A percentile compares a stretch with the other conserved stretches of the same genome.
phyloP scores from a whole-genome alignment of 352 stramenopile species.

The Plasmopara muralis region DNA sequence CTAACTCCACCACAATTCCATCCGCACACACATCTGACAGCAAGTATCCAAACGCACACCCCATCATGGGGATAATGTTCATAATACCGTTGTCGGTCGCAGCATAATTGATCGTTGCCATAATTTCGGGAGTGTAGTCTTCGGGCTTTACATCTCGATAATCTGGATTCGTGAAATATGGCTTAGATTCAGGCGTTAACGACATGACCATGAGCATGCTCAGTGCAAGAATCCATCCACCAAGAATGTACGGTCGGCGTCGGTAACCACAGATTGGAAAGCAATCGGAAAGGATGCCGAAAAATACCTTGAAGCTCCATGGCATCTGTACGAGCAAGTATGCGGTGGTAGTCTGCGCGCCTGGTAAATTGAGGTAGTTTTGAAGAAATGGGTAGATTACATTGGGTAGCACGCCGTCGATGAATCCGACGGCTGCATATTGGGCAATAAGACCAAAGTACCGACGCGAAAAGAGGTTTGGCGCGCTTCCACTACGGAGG shows the following conservation, averaged over 20 bases:
- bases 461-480: slow-evolving; percentile 30
- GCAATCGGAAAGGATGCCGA: slow-evolving; percentile 52
- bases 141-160: slow-evolving; percentile 37
- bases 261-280: slow-evolving; percentile 52
- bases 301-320: slow-evolving; percentile 60
- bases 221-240: slow-evolving; percentile 35
- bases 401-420: slow-evolving; percentile 40
- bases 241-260: slow-evolving; percentile 46
- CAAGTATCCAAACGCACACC: slow-evolving; percentile 39
- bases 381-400: slow-evolving; percentile 50
- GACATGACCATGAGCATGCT: slow-evolving; percentile 39
- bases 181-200: slow-evolving; percentile 24
- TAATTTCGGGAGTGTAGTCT: slow-evolving; percentile 41
- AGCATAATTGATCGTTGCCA: slow-evolving; percentile 32
- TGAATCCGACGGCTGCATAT: slow-evolving; percentile 46
- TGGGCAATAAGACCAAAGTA: slow-evolving; percentile 47
- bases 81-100: slow-evolving; percentile 27
- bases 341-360: slow-evolving; percentile 38
- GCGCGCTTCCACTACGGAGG: slow-evolving; percentile 29
- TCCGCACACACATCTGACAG: slow-evolving; percentile 43
- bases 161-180: slow-evolving; percentile 33
- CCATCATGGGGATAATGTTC: slow-evolving; percentile 44
- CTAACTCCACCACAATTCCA: slow-evolving; percentile 39
- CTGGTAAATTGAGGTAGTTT: slow-evolving; percentile 50
- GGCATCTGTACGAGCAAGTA: slow-evolving; percentile 43